Conservation (phyloP, 1,139 yeast species). For the Magnusiomyces tetraspermus region DNA sequence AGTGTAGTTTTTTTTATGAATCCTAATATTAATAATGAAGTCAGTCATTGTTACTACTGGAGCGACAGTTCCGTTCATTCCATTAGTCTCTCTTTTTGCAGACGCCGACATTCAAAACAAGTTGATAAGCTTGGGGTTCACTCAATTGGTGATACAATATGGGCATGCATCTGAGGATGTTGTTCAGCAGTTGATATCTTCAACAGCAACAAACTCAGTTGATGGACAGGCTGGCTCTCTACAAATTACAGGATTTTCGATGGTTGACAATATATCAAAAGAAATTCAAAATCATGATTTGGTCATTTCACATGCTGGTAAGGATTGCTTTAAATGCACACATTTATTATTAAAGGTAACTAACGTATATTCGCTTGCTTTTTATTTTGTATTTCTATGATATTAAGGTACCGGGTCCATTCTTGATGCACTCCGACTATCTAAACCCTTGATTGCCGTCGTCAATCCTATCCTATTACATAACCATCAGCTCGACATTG, state of each 20-base stretch:
- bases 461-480: slow-evolving; percentile 66
- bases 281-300: slow-evolving; percentile 40
- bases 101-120: slow-evolving; percentile 21
- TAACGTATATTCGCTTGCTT: background rate
- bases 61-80: slow-evolving; percentile 70
- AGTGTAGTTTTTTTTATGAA: too few species aligned
- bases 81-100: slow-evolving; percentile 40
- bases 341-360: background rate
- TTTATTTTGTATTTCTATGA: background rate
- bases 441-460: slow-evolving; percentile 56
- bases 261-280: slow-evolving; percentile 37
- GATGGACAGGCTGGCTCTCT: slow-evolving; percentile 19
- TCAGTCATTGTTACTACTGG: slow-evolving; percentile 62
- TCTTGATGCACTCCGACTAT: slow-evolving; percentile 55
- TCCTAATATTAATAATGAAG: slow-evolving; percentile 9
- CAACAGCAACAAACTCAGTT: slow-evolving; percentile 5
- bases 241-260: slow-evolving; percentile 32
- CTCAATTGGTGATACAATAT: slow-evolving; percentile 51
- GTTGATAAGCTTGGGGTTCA: slow-evolving; percentile 34
- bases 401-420: slow-evolving; percentile 68
- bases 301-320: slow-evolving; percentile 77
- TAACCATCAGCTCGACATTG: slow-evolving; percentile 79
- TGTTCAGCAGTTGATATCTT: slow-evolving; percentile 16
- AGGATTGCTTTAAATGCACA: background rate
- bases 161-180: slow-evolving; percentile 40